phyloP scores from a whole-genome alignment of 768 basidiomycete species.

The Mrakia gelida region DNA sequence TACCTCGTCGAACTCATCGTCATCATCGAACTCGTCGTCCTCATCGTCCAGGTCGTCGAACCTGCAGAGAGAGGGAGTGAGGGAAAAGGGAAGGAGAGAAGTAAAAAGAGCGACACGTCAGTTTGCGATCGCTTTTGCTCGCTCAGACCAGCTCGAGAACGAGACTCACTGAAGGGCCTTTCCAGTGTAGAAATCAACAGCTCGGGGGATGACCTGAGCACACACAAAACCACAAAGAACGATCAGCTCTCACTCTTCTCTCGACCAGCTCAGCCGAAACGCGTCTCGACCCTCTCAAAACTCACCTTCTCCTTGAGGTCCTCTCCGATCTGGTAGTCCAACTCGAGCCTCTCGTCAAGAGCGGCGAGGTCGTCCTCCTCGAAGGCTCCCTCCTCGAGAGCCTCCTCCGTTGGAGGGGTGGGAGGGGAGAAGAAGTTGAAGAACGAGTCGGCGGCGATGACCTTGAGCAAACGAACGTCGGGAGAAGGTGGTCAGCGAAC shows the following conservation, averaged over 20 bases:
- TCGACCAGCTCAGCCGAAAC: background rate
- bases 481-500: too few relatives aligned
- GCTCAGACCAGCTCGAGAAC: background rate
- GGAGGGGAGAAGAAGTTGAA: slow-evolving; percentile 97
- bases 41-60: slow-evolving; percentile 38
- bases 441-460: slow-evolving; percentile 86
- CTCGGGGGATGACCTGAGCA: slow-evolving; percentile 80
- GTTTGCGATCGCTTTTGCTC: background rate
- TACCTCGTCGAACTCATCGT: background rate
- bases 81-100: background rate
- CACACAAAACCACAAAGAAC: background rate
- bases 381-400: slow-evolving; percentile 62
- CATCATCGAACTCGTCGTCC: slow-evolving; percentile 19
- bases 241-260: background rate
- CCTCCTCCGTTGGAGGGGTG: slow-evolving; percentile 62
- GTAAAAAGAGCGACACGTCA: background rate
- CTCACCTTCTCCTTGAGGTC: slow-evolving; percentile 86
- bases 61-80: background rate
- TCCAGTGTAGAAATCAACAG: slow-evolving; percentile 95
- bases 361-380: slow-evolving; percentile 57
- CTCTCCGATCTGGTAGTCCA: slow-evolving; percentile 80
- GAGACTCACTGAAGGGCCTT: slow-evolving; percentile 68
- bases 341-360: slow-evolving; percentile 78
- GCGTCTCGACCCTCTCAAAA: slow-evolving; percentile 8
- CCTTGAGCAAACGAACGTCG: slow-evolving; percentile 39